Base-by-base conservation (phyloP, 768 basidiomycete species). In the Lactarius indigo region DNA sequence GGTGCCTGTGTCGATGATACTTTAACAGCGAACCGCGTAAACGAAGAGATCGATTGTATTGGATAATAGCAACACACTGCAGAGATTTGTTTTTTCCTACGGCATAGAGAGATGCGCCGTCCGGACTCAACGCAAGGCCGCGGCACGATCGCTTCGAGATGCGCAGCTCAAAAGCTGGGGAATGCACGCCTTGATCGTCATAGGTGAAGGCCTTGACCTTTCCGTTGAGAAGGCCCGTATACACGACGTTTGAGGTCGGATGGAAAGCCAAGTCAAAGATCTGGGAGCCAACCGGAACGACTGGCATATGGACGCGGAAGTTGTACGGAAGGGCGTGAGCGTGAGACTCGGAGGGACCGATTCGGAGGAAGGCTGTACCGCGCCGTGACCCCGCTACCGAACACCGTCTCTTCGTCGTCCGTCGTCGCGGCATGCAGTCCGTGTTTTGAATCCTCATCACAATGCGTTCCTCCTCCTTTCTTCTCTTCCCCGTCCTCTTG, bases 181-280 rank as follows among this genome's bases (percentile, higher is more conserved):
- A 75, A 70, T 86, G 79, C 20, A 82, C 78, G 5, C 89, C 89
- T 61, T 87, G 83, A 59, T 89, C 87, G 73, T 90, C 85, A 75
- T 95, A 97, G 5, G 81, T 74, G 75, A 89, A 94, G 0, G 92
- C 92, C 67, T 90, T 92, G 71, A 97, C 79, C 57, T 90, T 82
- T 12, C 96, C 96, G 0, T 91, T 89, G 18, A 98, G 79, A 2
- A 96, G 85, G 5, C 85, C 90, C 0, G 85, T 81, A 76, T 90
- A 95, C 4, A 95, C 85, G n/a, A 86, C 81, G 1, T 87, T 78
- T 57, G 83, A 73, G 5, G 80, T 81, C 0, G 96, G 94, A 72
- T 96, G 94, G 73, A 97, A 98, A 2, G 83, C 85, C 50, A 97
- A 79, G 79, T 96, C 96, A 77, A 96, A 97, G 33, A 95, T 85